Evolutionary conservation across 352 stramenopile genomes (phyloP).

Genomic region (Pythium pyrilobum): DNA sequence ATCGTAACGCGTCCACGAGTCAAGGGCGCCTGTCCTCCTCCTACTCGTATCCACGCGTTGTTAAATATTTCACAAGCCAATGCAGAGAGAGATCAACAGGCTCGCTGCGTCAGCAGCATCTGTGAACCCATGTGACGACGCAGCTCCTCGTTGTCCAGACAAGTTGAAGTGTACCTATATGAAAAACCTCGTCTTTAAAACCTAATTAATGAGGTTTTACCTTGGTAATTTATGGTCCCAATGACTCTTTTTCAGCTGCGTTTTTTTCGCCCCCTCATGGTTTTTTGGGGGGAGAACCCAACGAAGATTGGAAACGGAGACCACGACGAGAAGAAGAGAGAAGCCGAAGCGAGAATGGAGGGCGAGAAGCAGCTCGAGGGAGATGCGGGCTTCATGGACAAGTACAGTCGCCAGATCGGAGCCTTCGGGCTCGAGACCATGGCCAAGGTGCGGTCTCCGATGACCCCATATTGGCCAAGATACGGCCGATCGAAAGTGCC

Average conservation of each 20-base stretch:
- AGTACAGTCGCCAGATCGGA: conserved; percentile 91
- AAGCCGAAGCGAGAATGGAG: conserved; percentile 46
- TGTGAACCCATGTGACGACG: background rate
- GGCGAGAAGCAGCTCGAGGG: conserved; percentile 56
- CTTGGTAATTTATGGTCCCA: conserved; percentile 1
- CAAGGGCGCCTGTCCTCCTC: too few relatives aligned
- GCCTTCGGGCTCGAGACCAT: conserved; percentile 90
- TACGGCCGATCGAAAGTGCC: background rate
- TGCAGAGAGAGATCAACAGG: too few relatives aligned
- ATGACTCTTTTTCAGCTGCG: background rate
- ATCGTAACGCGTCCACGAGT: background rate
- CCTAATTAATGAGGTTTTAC: conserved; percentile 6
- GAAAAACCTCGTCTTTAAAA: conserved; percentile 11
- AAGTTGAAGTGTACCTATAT: conserved; percentile 8
- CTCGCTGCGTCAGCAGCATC: too few relatives aligned
- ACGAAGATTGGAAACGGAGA: background rate
- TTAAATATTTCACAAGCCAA: too few relatives aligned
- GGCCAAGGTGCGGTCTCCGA: conserved; percentile 63
- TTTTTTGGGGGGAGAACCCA: background rate
- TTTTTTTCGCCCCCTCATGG: conserved; percentile 4
- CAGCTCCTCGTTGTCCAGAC: background rate
- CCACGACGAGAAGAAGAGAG: background rate
- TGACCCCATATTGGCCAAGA: conserved; percentile 2
- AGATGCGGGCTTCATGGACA: conserved; percentile 91
- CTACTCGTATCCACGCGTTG: too few relatives aligned